phyloP scores from a whole-genome alignment of 345 rosid genomes.

The Nephelium lappaceum region DNA sequence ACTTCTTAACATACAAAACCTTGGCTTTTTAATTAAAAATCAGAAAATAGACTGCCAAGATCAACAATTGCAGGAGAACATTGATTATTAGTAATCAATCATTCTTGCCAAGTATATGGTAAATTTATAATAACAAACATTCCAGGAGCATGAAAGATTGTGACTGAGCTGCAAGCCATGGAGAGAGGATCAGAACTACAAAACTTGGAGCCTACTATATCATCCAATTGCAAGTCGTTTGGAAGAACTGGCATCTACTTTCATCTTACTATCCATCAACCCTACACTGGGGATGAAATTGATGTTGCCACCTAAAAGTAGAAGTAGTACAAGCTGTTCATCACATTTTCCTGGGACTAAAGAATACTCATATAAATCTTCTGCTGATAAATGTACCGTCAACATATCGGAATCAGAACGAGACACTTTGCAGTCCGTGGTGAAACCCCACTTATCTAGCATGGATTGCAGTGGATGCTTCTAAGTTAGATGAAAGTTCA shows the following conservation, averaged over 20 bases:
- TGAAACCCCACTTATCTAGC: not conserved
- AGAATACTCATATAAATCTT: not conserved
- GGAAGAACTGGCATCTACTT: not conserved
- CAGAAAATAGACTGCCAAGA: not conserved
- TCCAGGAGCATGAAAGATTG: too few relatives aligned
- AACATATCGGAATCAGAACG: not conserved
- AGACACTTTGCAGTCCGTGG: slow-evolving; percentile 4
- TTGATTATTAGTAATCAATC: too few relatives aligned
- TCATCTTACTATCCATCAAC: not conserved
- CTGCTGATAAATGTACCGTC: not conserved
- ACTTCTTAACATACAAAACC: not conserved
- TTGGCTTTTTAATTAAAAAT: not conserved
- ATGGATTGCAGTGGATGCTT: not conserved
- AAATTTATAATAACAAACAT: too few relatives aligned
- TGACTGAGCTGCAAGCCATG: too few relatives aligned
- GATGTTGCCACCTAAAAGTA: too few relatives aligned
- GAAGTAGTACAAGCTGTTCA: too few relatives aligned
- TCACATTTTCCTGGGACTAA: too few relatives aligned
- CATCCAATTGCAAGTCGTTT: not conserved
- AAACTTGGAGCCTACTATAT: not conserved
- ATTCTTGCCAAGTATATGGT: too few relatives aligned
- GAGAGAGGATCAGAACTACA: not conserved
- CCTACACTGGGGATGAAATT: not conserved
- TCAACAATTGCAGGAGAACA: not conserved
- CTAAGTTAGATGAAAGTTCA: not conserved